phyloP scores from a whole-genome alignment of 2,329 filamentous ascomycete species.

The Eutypa lata region DNA sequence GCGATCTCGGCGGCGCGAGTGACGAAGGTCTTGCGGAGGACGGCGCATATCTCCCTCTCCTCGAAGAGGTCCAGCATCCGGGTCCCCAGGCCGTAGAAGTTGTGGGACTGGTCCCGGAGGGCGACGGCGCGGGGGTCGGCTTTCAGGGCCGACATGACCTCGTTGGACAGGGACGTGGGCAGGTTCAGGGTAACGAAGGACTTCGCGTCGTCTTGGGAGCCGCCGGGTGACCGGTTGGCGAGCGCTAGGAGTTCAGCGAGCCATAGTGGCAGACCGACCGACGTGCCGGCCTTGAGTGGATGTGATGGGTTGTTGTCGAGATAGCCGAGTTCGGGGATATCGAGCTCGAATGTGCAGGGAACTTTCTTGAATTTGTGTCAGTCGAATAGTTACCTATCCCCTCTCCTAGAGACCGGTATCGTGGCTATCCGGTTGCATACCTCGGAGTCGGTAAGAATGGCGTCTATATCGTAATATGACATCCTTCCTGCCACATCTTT shows the following conservation, averaged over 20 bases:
- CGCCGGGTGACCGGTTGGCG: slow-evolving; percentile 41
- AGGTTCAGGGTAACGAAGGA: slow-evolving; percentile 78
- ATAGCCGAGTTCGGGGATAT: slow-evolving; percentile 82
- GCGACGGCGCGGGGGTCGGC: slow-evolving; percentile 86
- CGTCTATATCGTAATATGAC: slow-evolving; percentile 83
- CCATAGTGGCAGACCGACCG: slow-evolving; percentile 85
- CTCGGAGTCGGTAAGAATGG: slow-evolving; percentile 82
- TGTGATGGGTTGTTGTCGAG: slow-evolving; percentile 74
- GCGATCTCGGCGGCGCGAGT: slow-evolving; percentile 77
- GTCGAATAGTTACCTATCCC: slow-evolving; percentile 7
- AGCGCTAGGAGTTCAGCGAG: slow-evolving; percentile 90
- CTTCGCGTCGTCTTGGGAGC: slow-evolving; percentile 36
- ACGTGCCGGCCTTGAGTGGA: slow-evolving; percentile 75
- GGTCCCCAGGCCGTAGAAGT: slow-evolving; percentile 84
- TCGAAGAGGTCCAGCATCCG: slow-evolving; percentile 89
- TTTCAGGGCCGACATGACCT: slow-evolving; percentile 85
- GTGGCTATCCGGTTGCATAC: slow-evolving; percentile 37
- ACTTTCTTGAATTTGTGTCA: slow-evolving; percentile 65
- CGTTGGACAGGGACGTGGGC: slow-evolving; percentile 70
- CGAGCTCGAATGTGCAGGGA: slow-evolving; percentile 90
- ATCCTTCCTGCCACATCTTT: slow-evolving; percentile 32
- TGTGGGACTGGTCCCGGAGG: slow-evolving; percentile 74
- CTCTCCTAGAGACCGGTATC: background rate
- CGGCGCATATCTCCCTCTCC: slow-evolving; percentile 71
- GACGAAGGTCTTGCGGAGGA: slow-evolving; percentile 77